Evolutionary conservation across 1,139 yeast species (phyloP), one percentile per base, ranked within the genome.

Genomic region (Blastobotrys illinoisensis): DNA sequence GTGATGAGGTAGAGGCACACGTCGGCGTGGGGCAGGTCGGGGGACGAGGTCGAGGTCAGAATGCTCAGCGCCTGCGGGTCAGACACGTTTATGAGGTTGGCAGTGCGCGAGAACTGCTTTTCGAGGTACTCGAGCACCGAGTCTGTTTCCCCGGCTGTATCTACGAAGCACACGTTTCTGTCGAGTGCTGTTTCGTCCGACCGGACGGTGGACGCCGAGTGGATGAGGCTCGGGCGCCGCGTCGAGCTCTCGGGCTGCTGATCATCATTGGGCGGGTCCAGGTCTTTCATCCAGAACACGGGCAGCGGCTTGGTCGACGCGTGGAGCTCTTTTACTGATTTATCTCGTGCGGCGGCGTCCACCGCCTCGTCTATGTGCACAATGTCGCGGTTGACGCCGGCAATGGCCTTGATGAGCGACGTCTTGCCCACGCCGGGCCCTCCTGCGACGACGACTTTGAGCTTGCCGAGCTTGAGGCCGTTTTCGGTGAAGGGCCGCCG

Each of bases 11-110:
- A 69, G 13, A 69, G 56, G 50, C 70, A 67, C 4, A 62, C 71
- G 50, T 69, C 72, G 11, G 63, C 69, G 44, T 66, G 67, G 4
- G 67, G 58, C 44, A 65, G 61, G 32, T 63, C 70, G 3, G 62
- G 52, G 1, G 68, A 61, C 5, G 64, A 51, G 0, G 70, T 61
- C 16, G 68, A 61, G 3, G 66, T 57, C 47, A 69, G 58, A 21
- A 68, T 51, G 20, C 61, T 58, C 16, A 60, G 40, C 20, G 62
- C 64, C 18, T 60, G 61, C n/a, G 67, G 67, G 46, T 60, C 62
- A 13, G 58, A 47, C 5, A 64, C 63, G 48, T 69, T 69, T 46
- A 69, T 56, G 16, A 64, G 54, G 9, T 58, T 55, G 3, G 70
- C 67, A 1, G 71, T 66, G 32, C 61, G 62, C 7, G 62, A 56